Percentiles rank a stretch among this genome's conserved stretches.
Conservation (phyloP, 2,329 filamentous ascomycete species). For the Colletotrichum cuscutae region DNA sequence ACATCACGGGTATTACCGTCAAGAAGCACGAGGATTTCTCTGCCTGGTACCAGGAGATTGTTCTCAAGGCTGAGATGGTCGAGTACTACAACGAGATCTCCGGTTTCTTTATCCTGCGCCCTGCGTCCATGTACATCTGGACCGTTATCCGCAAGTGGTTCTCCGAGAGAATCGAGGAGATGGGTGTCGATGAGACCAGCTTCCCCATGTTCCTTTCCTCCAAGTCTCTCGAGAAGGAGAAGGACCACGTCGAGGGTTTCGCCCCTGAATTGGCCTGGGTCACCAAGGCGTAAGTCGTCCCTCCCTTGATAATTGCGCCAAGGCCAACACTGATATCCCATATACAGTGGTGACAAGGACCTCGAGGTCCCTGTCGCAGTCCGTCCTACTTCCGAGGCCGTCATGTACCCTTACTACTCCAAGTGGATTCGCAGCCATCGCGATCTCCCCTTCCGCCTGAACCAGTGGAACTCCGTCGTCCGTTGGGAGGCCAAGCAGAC, state of each 20-base stretch:
- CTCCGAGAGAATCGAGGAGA: constrained; percentile 80
- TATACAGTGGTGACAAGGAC: constrained; percentile 82
- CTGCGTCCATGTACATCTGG: constrained; percentile 75
- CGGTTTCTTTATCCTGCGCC: constrained; percentile 95
- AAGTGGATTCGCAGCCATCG: constrained; percentile 98
- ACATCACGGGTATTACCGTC: constrained; percentile 88
- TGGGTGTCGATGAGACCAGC: constrained; percentile 95
- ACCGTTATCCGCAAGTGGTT: constrained; percentile 75
- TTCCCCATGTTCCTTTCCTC: constrained; percentile 96
- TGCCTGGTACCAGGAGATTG: constrained; percentile 97
- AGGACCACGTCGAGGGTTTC: constrained; percentile 98
- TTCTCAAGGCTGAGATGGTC: constrained; percentile 96
- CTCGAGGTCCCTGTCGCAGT: constrained; percentile 83
- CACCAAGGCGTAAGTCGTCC: constrained; percentile 74
- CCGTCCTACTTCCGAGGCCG: constrained; percentile 76
- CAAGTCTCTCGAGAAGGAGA: constrained; percentile 88
- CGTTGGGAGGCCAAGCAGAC: constrained; percentile 98
- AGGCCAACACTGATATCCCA: not conserved
- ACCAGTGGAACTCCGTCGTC: constrained; percentile 96
- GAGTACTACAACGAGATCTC: constrained; percentile 96
- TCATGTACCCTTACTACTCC: constrained; percentile 96
- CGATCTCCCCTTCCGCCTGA: constrained; percentile 91
- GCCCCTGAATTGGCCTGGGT: constrained; percentile 93
- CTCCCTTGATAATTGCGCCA: not conserved
- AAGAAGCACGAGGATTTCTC: constrained; percentile 88